Base-by-base conservation (phyloP, 371 early-diverging fungal species). In the Actinomucor elegans region DNA sequence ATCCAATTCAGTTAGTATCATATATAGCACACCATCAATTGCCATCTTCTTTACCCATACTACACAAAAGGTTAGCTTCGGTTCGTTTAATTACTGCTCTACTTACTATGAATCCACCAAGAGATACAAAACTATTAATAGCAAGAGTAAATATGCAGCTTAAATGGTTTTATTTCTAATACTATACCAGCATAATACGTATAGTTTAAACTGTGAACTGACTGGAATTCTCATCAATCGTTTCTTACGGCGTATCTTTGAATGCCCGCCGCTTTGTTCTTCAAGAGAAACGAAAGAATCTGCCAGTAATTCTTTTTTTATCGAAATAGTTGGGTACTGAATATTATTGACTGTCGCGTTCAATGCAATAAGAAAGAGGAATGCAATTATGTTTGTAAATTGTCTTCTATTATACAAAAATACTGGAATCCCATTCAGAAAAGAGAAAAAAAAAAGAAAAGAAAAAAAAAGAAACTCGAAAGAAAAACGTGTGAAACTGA, bases 21-120 rank as follows among this genome's bases (percentile, higher is more conserved):
- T 6, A 32, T 21, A 27, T 28, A 21, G n/a, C 11, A 24, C 35
- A 27, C 38, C 10, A 48, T 42, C 23, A n/a, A 41, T 47, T 38
- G 20, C 14, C 10, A 32, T 40, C 20, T 18, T 17, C 15, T 48
- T 66, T 66, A 67, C 67, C 67, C 67, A 59, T 64, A 66, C 69
- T 66, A 52, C 20, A 24, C 26, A 21, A 11, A 20, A 42, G 23
- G 10, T 29, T 23, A 42, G 37, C 17, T 15, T 31, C 7, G 15
- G 23, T 26, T 11, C 9, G 1, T 20, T 18, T 27, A 47, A 26
- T 4, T 34, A 27, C 29, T 17, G 0, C 3, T 33, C 5, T 48
- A 4, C 15, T 56, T 68, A 73, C 77, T 73, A 77, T 66, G 34
- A 73, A 67, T 29, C 77, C 77, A 49, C 77, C 77, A 32, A 77